Percentiles rank a stretch among this genome's conserved stretches.
Conservation (phyloP, 1,139 yeast species). For the Debaryomyces fabryi region DNA sequence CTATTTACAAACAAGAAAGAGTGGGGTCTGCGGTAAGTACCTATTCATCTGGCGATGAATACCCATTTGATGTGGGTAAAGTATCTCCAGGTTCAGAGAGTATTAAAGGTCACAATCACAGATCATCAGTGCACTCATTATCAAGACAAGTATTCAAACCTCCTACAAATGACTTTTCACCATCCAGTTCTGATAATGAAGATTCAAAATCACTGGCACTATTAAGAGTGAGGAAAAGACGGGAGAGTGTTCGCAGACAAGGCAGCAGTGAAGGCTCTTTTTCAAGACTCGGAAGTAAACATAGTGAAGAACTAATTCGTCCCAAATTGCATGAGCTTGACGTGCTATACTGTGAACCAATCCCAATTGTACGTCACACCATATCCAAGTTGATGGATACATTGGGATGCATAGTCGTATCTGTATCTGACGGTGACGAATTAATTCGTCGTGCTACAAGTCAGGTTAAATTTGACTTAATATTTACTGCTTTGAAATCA, state of each 20-base stretch:
- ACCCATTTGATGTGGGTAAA: slow-evolving; percentile 26
- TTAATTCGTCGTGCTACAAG: slow-evolving; percentile 81
- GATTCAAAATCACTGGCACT: slow-evolving; percentile 57
- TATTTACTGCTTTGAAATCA: slow-evolving; percentile 73
- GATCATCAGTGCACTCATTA: slow-evolving; percentile 34
- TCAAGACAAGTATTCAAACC: slow-evolving; percentile 28
- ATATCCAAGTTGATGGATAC: slow-evolving; percentile 65
- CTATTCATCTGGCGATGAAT: slow-evolving; percentile 43
- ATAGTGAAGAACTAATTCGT: slow-evolving; percentile 7
- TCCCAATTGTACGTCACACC: slow-evolving; percentile 77
- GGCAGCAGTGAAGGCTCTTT: slow-evolving; percentile 18
- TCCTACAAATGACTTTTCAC: slow-evolving; percentile 50
- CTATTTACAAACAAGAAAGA: slow-evolving; percentile 33
- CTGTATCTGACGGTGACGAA: slow-evolving; percentile 81
- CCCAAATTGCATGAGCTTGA: slow-evolving; percentile 46
- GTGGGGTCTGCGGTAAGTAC: slow-evolving; percentile 38
- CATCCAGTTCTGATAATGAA: slow-evolving; percentile 72
- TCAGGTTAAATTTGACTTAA: slow-evolving; percentile 80
- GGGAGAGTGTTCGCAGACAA: slow-evolving; percentile 51
- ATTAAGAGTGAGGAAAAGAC: slow-evolving; percentile 57
- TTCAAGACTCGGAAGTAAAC: slow-evolving; percentile 5
- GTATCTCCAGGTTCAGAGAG: slow-evolving; percentile 17
- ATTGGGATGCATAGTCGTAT: slow-evolving; percentile 79
- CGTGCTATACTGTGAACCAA: slow-evolving; percentile 82
- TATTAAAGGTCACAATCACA: slow-evolving; percentile 15